Evolutionary conservation across 768 basidiomycete species (phyloP).

Genomic region (Termitomyces sp.): DNA sequence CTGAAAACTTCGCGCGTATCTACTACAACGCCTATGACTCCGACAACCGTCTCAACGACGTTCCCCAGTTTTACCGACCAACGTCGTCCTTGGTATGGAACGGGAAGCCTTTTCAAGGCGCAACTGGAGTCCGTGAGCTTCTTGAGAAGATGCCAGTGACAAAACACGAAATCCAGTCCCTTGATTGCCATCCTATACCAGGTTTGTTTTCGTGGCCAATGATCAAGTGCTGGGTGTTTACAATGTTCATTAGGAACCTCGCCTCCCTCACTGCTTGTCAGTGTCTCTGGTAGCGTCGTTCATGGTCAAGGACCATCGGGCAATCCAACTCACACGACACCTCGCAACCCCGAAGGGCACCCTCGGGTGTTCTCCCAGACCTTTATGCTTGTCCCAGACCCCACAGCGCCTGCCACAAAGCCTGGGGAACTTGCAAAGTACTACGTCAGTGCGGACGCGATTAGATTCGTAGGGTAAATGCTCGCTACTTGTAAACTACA

Average conservation of each 20-base stretch:
- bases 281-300: constrained; percentile 75
- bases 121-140: constrained; percentile 61
- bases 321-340: constrained; percentile 49
- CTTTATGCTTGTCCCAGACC: constrained; percentile 79
- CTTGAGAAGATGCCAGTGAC: constrained; percentile 72
- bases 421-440: constrained; percentile 78
- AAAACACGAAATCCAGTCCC: constrained; percentile 82
- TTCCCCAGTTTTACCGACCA: constrained; percentile 78
- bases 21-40: constrained; percentile 85
- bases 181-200: constrained; percentile 88
- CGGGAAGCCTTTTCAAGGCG: constrained; percentile 72
- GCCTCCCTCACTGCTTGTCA: constrained; percentile 74
- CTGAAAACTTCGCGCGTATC: constrained; percentile 76
- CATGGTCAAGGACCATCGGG: constrained; percentile 59
- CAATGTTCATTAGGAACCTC: constrained; percentile 49
- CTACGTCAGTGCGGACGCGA: constrained; percentile 71
- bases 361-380: constrained; percentile 86
- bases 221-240: background rate
- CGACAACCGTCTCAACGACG: constrained; percentile 63
- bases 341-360: constrained; percentile 63
- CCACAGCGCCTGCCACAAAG: constrained; percentile 56
- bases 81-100: constrained; percentile 82
- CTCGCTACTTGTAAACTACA: constrained; percentile 1
- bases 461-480: constrained; percentile 69
- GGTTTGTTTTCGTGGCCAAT: constrained; percentile 34